phyloP scores from a whole-genome alignment of 805 yeast species.

The Ogataea pilisensis region DNA sequence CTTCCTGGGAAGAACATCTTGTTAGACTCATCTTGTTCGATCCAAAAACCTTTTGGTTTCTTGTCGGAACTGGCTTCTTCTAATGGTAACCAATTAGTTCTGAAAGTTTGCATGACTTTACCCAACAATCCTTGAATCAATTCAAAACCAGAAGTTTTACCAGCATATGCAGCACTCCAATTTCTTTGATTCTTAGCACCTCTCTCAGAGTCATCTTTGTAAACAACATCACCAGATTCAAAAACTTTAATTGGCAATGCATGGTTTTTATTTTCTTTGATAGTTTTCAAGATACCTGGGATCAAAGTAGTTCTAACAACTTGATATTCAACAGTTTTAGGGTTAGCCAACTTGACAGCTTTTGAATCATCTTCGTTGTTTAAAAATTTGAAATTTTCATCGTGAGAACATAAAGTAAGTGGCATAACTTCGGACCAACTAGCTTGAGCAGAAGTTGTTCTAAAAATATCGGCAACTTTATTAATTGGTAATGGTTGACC shows the following conservation, averaged over 20 bases:
- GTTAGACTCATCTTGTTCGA: slow-evolving; percentile 61
- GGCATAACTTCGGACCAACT: slow-evolving; percentile 98
- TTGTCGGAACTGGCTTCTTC: slow-evolving; percentile 46
- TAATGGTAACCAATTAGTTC: slow-evolving; percentile 67
- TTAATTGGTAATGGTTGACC: slow-evolving; percentile 90
- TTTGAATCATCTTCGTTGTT: slow-evolving; percentile 63
- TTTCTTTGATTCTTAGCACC: slow-evolving; percentile 89
- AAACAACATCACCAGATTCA: slow-evolving; percentile 92
- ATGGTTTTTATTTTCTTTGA: slow-evolving; percentile 94
- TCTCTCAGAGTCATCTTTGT: slow-evolving; percentile 81
- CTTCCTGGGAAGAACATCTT: slow-evolving; percentile 93
- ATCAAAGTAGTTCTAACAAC: slow-evolving; percentile 93
- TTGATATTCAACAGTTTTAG: slow-evolving; percentile 94
- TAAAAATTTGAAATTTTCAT: slow-evolving; percentile 89
- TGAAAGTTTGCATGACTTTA: slow-evolving; percentile 91
- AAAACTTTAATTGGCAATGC: slow-evolving; percentile 91
- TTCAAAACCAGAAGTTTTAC: slow-evolving; percentile 94
- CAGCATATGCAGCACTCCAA: slow-evolving; percentile 92
- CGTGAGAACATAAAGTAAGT: slow-evolving; percentile 90
- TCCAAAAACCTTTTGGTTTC: slow-evolving; percentile 79
- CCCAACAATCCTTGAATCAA: slow-evolving; percentile 91
- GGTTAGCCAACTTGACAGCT: slow-evolving; percentile 91
- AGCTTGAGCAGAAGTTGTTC: slow-evolving; percentile 87
- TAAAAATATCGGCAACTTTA: slow-evolving; percentile 83
- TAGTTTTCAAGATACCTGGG: slow-evolving; percentile 93